Evolutionary conservation across 1,139 yeast species (phyloP).

Genomic region (Pichia sp.): DNA sequence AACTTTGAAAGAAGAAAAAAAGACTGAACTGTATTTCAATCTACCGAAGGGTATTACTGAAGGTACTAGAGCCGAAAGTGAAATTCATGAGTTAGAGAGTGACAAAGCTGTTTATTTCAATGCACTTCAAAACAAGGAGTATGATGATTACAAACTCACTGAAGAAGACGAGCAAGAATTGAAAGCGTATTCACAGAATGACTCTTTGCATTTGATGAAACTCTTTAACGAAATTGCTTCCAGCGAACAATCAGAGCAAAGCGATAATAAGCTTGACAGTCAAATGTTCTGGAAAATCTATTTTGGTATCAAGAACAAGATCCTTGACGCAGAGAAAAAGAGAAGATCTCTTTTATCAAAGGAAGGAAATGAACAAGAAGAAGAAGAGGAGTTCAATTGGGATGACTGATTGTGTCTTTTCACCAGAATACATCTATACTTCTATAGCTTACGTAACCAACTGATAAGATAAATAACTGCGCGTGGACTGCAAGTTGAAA

Average conservation of each 20-base stretch:
- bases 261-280: background rate
- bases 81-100: slow-evolving; percentile 42
- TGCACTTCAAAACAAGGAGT: slow-evolving; percentile 12
- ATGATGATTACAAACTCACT: slow-evolving; percentile 22
- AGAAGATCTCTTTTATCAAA: slow-evolving; percentile 51
- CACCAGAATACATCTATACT: no score
- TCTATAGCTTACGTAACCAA: no score
- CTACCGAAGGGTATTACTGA: slow-evolving; percentile 27
- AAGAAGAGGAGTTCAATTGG: slow-evolving; percentile 32
- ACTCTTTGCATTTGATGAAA: slow-evolving; percentile 44
- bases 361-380: slow-evolving; percentile 47
- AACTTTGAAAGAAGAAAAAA: slow-evolving; percentile 17
- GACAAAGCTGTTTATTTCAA: slow-evolving; percentile 37
- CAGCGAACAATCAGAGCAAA: slow-evolving; percentile 11
- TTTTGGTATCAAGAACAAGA: slow-evolving; percentile 45
- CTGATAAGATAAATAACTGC: no score
- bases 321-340: slow-evolving; percentile 56
- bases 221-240: slow-evolving; percentile 57
- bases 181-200: slow-evolving; percentile 32
- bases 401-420: slow-evolving; percentile 7
- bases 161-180: slow-evolving; percentile 32
- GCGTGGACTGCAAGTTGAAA: no score
- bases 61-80: slow-evolving; percentile 52
- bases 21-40: slow-evolving; percentile 35
- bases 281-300: slow-evolving; percentile 74